These are phyloP conservation scores for Alloascoidea africana DNA, from an alignment of 805 yeast species.

Conservation along the genomic window DNA sequence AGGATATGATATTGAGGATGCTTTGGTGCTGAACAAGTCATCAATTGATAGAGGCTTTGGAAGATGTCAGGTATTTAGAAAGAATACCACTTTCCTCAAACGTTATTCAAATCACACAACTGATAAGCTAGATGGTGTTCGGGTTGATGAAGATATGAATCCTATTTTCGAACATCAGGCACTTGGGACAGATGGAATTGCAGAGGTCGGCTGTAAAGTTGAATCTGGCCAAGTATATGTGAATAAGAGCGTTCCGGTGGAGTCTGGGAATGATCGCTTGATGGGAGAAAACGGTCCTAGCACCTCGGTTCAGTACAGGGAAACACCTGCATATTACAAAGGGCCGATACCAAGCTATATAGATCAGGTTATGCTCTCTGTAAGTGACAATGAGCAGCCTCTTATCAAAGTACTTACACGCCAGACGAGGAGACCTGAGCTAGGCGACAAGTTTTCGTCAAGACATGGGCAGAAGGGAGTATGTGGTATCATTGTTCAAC, in stretches of 20 bases:
- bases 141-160: slow-evolving; percentile 54
- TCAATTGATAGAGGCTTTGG: slow-evolving; percentile 96
- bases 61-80: slow-evolving; percentile 88
- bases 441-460: slow-evolving; percentile 94
- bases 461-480: slow-evolving; percentile 99
- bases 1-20: slow-evolving; percentile 99
- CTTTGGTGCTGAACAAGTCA: slow-evolving; percentile 83
- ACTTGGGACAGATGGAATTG: slow-evolving; percentile 89
- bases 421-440: slow-evolving; percentile 93
- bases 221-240: slow-evolving; percentile 90
- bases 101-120: slow-evolving; percentile 89
- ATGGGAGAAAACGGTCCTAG: slow-evolving; percentile 19
- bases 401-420: slow-evolving; percentile 81
- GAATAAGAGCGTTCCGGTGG: slow-evolving; percentile 78
- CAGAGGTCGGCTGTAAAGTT: slow-evolving; percentile 86
- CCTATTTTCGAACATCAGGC: slow-evolving; percentile 81
- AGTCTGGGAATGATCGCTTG: slow-evolving; percentile 59
- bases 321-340: slow-evolving; percentile 81
- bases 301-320: slow-evolving; percentile 50
- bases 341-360: slow-evolving; percentile 94
- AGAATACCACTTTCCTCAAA: slow-evolving; percentile 79
- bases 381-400: slow-evolving; percentile 90
- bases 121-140: slow-evolving; percentile 84
- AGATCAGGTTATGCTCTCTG: slow-evolving; percentile 96
- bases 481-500: slow-evolving; percentile 94